Evolutionary conservation across 1,284 basidiomycete species (phyloP).

Genomic region (Gomphus sp.): DNA sequence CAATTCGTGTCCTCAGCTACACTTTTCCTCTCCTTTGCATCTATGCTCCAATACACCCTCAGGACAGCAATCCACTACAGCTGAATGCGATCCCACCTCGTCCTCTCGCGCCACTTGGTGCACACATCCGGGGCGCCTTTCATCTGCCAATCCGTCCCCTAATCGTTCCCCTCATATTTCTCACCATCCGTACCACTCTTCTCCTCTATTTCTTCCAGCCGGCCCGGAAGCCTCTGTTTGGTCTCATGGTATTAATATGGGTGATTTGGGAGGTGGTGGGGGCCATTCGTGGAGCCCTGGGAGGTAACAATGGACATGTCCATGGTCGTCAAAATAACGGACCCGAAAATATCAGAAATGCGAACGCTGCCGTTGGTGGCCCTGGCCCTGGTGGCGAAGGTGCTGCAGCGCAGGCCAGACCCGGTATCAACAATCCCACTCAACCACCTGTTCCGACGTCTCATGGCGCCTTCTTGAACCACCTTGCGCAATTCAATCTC

Average conservation of each 20-base stretch:
- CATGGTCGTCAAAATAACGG: constrained; percentile 13
- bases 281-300: constrained; percentile 48
- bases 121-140: constrained; percentile 1
- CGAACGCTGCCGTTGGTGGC: neutral
- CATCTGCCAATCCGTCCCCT: constrained; percentile 51
- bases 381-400: constrained; percentile 11
- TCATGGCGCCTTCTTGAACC: constrained; percentile 34
- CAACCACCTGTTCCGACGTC: constrained; percentile 10
- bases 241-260: constrained; percentile 57
- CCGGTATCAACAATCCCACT: constrained; percentile 13
- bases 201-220: constrained; percentile 75
- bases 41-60: neutral
- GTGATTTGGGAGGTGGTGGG: constrained; percentile 71
- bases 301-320: constrained; percentile 22
- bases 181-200: constrained; percentile 57
- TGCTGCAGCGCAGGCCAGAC: neutral
- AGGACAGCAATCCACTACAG: constrained; percentile 1
- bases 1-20: constrained; percentile 57
- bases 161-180: constrained; percentile 55
- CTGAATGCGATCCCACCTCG: constrained; percentile 6
- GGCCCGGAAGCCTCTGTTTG: constrained; percentile 62
- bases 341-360: constrained; percentile 14
- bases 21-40: constrained; percentile 51
- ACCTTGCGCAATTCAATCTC: constrained; percentile 49
- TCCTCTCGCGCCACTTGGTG: neutral